Conservation (phyloP, 192 early-diverging fungal genomes). For the Coemansia sp. region DNA sequence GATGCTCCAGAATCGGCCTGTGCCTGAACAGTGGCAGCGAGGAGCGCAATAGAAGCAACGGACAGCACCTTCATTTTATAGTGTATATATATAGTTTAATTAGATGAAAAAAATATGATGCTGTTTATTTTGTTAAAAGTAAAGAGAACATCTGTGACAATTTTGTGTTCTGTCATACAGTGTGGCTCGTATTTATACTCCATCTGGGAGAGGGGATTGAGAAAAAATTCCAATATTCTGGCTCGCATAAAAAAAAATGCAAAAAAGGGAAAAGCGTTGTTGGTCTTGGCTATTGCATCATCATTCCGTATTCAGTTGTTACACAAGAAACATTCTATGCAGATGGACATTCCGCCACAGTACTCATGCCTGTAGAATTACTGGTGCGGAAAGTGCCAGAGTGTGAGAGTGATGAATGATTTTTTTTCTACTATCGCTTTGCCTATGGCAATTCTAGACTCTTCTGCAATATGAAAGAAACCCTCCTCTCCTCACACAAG, state of each 20-base stretch:
- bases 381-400: not conserved
- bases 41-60: not conserved
- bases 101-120: not conserved
- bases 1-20: not conserved
- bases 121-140: not conserved
- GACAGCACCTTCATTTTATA: slow-evolving; percentile 16
- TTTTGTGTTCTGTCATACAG: no score
- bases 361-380: not conserved
- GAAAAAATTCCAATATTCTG: not conserved
- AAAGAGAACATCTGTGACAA: not conserved
- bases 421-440: no score
- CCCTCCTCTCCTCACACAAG: not conserved
- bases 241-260: not conserved
- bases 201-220: not conserved
- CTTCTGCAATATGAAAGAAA: not conserved
- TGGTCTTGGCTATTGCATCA: not conserved
- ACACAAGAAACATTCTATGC: not conserved
- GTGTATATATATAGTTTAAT: no score
- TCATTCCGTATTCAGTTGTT: not conserved
- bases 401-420: not conserved
- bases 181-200: not conserved
- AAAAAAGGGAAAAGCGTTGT: no score
- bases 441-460: not conserved
- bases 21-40: slow-evolving; percentile 1
- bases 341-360: not conserved